Conservation (phyloP, 176 grass and related monocot species). For the Rhynchospora breviuscula region DNA sequence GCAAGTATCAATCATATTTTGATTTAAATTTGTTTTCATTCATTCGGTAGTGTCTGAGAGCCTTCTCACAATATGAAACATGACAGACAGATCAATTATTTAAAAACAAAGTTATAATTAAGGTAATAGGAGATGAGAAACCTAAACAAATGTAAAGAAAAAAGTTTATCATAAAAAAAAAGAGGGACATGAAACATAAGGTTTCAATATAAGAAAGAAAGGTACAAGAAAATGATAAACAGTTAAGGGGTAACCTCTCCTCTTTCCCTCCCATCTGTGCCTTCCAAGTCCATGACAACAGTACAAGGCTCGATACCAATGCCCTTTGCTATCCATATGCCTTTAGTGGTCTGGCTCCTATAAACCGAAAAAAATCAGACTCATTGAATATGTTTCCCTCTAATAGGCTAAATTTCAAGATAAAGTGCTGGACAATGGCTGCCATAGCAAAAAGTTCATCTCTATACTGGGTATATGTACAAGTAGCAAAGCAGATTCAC, state of each 20-base stretch:
- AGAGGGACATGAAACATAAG: neutral
- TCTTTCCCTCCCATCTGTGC: conserved; percentile 75
- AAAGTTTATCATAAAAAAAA: conserved; percentile 3
- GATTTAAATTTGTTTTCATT: neutral
- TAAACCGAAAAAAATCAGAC: neutral
- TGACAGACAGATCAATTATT: neutral
- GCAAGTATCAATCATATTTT: neutral
- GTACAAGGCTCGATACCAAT: conserved; percentile 65
- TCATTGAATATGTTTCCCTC: neutral
- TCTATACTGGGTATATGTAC: neutral
- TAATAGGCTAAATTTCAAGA: neutral
- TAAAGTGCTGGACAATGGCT: neutral
- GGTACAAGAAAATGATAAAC: neutral
- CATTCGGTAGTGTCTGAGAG: neutral
- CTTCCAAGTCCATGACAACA: conserved; percentile 78
- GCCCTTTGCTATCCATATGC: conserved; percentile 76
- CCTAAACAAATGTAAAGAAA: neutral
- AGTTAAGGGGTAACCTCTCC: conserved; percentile 56
- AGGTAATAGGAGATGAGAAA: neutral
- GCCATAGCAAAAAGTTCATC: neutral
- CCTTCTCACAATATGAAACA: neutral
- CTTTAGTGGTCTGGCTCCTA: conserved; percentile 85
- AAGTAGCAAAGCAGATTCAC: conserved; percentile 5
- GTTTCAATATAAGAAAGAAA: neutral
- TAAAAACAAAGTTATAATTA: neutral